Conservation (phyloP, 495 filamentous ascomycete genomes). For the Delitschia confertaspora region DNA sequence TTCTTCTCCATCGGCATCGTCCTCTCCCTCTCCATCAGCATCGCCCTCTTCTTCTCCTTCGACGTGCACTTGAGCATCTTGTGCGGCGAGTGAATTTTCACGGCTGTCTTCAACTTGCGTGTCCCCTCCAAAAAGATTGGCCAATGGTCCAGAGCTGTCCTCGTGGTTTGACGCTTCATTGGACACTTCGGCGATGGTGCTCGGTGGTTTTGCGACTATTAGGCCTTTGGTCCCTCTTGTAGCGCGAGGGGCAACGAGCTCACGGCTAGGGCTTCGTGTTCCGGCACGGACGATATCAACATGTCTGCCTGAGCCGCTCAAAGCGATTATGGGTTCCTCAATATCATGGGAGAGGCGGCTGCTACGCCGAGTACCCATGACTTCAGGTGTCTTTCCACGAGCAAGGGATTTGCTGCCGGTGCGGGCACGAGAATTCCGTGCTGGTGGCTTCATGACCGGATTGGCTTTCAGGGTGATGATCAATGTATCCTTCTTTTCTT, state of each 20-base stretch:
- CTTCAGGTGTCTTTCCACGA: slow-evolving; percentile 21
- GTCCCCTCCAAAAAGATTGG: slow-evolving; percentile 9
- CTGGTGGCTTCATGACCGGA: neutral
- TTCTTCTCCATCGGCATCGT: slow-evolving; percentile 12
- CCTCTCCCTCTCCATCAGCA: slow-evolving; percentile 2
- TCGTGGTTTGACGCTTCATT: slow-evolving; percentile 30
- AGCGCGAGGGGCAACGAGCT: slow-evolving; percentile 42
- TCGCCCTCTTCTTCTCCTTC: neutral
- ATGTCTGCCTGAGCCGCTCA: slow-evolving; percentile 73
- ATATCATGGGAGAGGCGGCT: slow-evolving; percentile 53
- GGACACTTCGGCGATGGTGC: slow-evolving; percentile 44
- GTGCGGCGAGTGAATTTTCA: slow-evolving; percentile 14
- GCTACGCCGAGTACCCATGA: slow-evolving; percentile 40
- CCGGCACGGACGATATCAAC: slow-evolving; percentile 49
- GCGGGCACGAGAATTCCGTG: slow-evolving; percentile 15
- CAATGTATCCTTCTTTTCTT: slow-evolving; percentile 24
- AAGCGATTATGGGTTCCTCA: slow-evolving; percentile 50
- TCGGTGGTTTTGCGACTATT: slow-evolving; percentile 47
- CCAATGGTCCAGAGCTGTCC: slow-evolving; percentile 21
- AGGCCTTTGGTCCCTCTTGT: slow-evolving; percentile 56
- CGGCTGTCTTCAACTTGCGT: slow-evolving; percentile 20
- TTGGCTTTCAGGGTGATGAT: slow-evolving; percentile 31
- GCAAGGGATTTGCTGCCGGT: slow-evolving; percentile 23
- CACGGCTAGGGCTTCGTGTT: slow-evolving; percentile 66
- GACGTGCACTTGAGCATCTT: slow-evolving; percentile 17